Evolutionary conservation across 2,329 filamentous ascomycete genomes (phyloP), one percentile per base, ranked within the genome.

Genomic region (Teratosphaeria zuluensis): DNA sequence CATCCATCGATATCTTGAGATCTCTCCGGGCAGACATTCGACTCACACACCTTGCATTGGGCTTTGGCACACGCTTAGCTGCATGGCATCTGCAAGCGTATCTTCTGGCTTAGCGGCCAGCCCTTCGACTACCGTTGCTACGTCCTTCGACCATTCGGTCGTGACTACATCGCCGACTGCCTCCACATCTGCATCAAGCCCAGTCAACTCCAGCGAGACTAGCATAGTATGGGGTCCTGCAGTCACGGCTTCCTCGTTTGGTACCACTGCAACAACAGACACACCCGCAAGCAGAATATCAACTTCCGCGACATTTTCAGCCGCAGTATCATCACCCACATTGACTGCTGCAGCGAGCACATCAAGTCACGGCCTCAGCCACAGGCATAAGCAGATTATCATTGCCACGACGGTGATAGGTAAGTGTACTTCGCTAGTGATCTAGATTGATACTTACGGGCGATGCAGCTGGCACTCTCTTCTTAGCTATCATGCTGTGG

Each of bases 331-430:
- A n/a, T 53, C 32, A 11, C 42, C 42, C n/a, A 48, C 52, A 12
- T 31, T 21, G 21, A 31, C 52, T 2, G 14, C 12, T 16, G 12
- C 52, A 53, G 52, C n/a, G 11, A 35, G 52, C 52, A 32, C 52
- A 16, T 31, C 28, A 53, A 28, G 52, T 28, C 31, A 54, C 7
- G 32, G 51, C 30, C 56, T 64, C 33, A 62, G 62, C 12, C 42
- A 58, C 32, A 38, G 56, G 33, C 57, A 59, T 28, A 62, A 61
- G 53, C 64, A 64, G 24, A 60, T 55, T 28, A 58, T 65, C n/a
- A 68, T 68, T 28, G 59, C 61, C 19, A 63, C 64, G 12, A 59
- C 63, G 3, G 64, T 63, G 9, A 61, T 66, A 8, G 65, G 66
- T 68, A 62, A 55, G 64, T 56, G 11, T 24, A 6, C 38, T 16